These are phyloP conservation scores for Hydrangea macrophylla DNA, from an alignment of 148 eudicot species.

Conservation along the genomic window DNA sequence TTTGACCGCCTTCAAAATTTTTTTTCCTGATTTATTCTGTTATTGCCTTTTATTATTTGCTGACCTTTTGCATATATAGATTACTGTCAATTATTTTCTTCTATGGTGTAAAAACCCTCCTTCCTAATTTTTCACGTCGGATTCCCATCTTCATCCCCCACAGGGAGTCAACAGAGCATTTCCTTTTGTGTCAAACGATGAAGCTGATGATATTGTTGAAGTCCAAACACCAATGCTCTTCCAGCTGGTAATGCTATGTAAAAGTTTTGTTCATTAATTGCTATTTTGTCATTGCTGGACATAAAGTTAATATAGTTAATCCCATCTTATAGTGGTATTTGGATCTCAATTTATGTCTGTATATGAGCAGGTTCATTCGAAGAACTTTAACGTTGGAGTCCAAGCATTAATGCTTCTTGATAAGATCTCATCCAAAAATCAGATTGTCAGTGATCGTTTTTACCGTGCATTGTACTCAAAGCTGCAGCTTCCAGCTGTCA, in stretches of 20 bases:
- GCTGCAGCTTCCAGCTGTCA: conserved; percentile 85
- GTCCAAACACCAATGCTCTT: conserved; percentile 92
- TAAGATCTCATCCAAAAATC: conserved; percentile 92
- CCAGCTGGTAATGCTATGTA: conserved; percentile 52
- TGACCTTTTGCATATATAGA: neutral
- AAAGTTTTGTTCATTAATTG: neutral
- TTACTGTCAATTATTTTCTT: neutral
- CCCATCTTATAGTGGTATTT: neutral
- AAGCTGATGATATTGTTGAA: conserved; percentile 86
- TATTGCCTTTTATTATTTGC: neutral
- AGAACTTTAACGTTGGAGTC: conserved; percentile 90
- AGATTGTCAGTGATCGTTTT: conserved; percentile 88
- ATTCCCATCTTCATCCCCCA: neutral
- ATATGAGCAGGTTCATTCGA: conserved; percentile 78
- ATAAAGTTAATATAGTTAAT: conserved; percentile 7
- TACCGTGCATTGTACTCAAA: conserved; percentile 96
- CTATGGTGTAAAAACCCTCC: neutral
- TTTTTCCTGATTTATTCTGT: neutral
- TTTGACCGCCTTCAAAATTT: too few relatives aligned
- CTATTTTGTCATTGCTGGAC: neutral
- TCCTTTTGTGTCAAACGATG: conserved; percentile 75
- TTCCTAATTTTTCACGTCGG: neutral
- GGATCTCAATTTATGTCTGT: neutral
- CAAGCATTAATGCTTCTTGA: conserved; percentile 94
- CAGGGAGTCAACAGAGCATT: conserved; percentile 98